Evolutionary conservation across 345 rosid genomes (phyloP).

Genomic region (Boechera retrofracta): DNA sequence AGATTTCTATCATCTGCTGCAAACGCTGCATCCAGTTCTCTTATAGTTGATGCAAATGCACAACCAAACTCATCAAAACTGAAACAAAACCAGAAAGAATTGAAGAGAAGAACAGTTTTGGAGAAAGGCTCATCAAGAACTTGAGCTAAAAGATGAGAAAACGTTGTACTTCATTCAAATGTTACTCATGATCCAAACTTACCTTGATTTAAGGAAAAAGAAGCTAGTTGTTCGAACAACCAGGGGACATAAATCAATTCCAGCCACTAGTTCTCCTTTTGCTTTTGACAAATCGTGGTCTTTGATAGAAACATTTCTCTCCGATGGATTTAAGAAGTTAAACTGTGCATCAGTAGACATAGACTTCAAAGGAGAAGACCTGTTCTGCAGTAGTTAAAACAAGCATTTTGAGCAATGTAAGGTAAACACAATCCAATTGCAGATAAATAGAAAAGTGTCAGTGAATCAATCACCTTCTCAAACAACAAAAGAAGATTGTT

Average conservation of each 20-base stretch:
- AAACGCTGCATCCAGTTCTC: slow-evolving; percentile 63
- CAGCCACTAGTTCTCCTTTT: slow-evolving; percentile 43
- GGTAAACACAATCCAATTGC: slow-evolving; percentile 1
- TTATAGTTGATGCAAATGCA: slow-evolving; percentile 66
- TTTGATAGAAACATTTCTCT: slow-evolving; percentile 42
- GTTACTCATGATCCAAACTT: slow-evolving; percentile 25
- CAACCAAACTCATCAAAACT: slow-evolving; percentile 73
- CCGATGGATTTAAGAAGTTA: slow-evolving; percentile 66
- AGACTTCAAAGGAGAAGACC: slow-evolving; percentile 55
- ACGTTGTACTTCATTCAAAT: neutral
- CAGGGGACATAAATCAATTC: slow-evolving; percentile 62
- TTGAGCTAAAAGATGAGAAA: neutral
- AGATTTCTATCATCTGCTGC: slow-evolving; percentile 58
- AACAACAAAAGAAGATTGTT: slow-evolving; percentile 75
- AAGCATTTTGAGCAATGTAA: slow-evolving; percentile 38
- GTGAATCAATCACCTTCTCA: slow-evolving; percentile 67
- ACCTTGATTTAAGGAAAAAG: slow-evolving; percentile 79
- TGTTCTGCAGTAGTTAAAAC: slow-evolving; percentile 66
- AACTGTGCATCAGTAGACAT: slow-evolving; percentile 53
- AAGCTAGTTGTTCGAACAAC: slow-evolving; percentile 69
- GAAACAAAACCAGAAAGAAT: slow-evolving; percentile 21
- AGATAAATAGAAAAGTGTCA: neutral
- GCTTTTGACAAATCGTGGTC: slow-evolving; percentile 37
- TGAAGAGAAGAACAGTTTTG: neutral
- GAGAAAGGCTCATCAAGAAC: slow-evolving; percentile 4